phyloP scores from a whole-genome alignment of 1,284 basidiomycete species.

The Singerocomus inundabilis region DNA sequence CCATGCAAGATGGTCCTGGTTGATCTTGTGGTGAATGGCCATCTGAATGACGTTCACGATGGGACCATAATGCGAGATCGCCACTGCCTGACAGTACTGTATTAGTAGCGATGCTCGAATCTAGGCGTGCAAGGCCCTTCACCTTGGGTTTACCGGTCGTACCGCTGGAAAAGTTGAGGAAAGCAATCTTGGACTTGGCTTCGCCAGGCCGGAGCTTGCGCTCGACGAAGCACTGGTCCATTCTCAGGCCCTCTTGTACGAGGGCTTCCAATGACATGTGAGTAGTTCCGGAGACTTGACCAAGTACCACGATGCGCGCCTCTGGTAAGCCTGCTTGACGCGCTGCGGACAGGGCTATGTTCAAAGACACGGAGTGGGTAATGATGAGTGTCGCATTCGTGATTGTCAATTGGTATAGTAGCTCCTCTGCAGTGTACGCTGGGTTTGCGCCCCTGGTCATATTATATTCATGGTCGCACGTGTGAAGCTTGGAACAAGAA shows the following conservation, averaged over 20 bases:
- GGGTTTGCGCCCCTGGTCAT: slow-evolving; percentile 62
- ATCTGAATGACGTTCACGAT: slow-evolving; percentile 61
- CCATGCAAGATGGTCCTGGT: slow-evolving; percentile 38
- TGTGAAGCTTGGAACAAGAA: neutral
- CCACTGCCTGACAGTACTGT: slow-evolving; percentile 47
- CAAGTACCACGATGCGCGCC: slow-evolving; percentile 54
- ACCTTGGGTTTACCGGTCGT: slow-evolving; percentile 66
- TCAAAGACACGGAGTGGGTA: slow-evolving; percentile 51
- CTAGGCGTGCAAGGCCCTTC: neutral
- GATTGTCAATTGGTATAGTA: slow-evolving; percentile 57
- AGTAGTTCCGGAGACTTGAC: slow-evolving; percentile 25
- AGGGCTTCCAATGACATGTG: slow-evolving; percentile 38
- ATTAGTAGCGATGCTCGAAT: neutral
- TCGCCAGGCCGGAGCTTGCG: slow-evolving; percentile 56
- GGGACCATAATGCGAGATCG: slow-evolving; percentile 58
- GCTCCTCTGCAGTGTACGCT: slow-evolving; percentile 63
- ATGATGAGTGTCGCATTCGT: slow-evolving; percentile 60
- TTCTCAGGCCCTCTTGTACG: slow-evolving; percentile 38
- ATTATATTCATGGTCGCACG: neutral
- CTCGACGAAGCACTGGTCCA: slow-evolving; percentile 39
- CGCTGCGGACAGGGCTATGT: slow-evolving; percentile 56
- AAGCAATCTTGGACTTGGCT: slow-evolving; percentile 67
- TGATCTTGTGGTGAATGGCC: slow-evolving; percentile 45
- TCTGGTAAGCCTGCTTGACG: slow-evolving; percentile 47
- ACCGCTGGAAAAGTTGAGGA: slow-evolving; percentile 75